Conservation (phyloP, 148 eudicot species). For the Rhododendron ferrugineum region DNA sequence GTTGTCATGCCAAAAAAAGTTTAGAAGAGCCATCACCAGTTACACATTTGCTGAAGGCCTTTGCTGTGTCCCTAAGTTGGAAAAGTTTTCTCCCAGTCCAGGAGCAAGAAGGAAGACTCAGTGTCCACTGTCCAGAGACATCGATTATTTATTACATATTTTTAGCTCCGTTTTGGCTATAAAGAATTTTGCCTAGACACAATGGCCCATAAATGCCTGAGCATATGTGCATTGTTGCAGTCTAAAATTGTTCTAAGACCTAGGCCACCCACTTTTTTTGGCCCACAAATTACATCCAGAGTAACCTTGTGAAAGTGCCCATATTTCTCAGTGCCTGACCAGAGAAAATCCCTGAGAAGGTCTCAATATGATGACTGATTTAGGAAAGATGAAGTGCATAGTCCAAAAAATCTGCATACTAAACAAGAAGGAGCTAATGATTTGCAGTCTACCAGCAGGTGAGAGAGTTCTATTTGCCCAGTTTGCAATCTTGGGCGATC, state of each 20-base stretch:
- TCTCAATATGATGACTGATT: neutral
- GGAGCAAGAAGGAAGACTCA: neutral
- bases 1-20: neutral
- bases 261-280: neutral
- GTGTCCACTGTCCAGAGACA: neutral
- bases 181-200: neutral
- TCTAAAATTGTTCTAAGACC: neutral
- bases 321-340: neutral
- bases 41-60: neutral
- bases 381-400: neutral
- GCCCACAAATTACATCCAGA: neutral
- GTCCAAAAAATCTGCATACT: neutral
- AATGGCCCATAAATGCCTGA: neutral
- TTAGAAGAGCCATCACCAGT: neutral
- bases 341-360: neutral
- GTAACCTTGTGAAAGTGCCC: neutral
- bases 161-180: neutral
- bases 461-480: neutral
- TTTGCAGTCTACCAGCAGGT: neutral
- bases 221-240: neutral
- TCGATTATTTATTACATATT: neutral
- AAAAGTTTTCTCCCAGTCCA: neutral
- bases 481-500: neutral
- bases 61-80: neutral
- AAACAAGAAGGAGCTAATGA: neutral